phyloP scores from a whole-genome alignment of 495 filamentous ascomycete genomes.

The Annulohypoxylon maeteangense region DNA sequence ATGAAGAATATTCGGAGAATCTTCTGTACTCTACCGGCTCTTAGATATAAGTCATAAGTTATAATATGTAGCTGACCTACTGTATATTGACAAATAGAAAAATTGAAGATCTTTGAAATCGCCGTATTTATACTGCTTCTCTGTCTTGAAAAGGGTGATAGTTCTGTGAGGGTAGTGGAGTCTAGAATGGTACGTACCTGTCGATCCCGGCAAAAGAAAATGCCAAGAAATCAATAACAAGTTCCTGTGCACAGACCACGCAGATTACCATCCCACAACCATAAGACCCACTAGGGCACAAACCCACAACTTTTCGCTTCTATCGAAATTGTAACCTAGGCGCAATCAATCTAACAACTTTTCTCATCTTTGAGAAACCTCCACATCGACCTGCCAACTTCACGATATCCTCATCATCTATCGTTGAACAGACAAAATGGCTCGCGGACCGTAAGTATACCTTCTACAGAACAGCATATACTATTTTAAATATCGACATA shows the following conservation, averaged over 20 bases:
- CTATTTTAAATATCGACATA: background rate
- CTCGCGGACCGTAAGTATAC: constrained; percentile 62
- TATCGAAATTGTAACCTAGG: constrained; percentile 30
- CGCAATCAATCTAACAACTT: constrained; percentile 33
- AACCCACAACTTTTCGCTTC: constrained; percentile 45
- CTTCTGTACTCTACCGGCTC: background rate
- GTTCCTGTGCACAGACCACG: constrained; percentile 17
- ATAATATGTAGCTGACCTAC: background rate
- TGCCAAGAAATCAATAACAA: background rate
- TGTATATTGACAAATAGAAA: background rate
- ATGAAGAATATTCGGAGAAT: background rate
- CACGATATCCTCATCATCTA: constrained; percentile 33
- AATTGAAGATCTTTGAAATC: background rate
- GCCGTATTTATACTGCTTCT: background rate
- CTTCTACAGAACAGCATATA: background rate
- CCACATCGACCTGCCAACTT: constrained; percentile 39
- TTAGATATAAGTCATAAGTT: background rate
- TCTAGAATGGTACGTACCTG: constrained; percentile 3
- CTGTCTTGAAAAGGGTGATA: background rate
- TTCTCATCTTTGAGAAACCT: constrained; percentile 31
- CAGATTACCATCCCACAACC: background rate
- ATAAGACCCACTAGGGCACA: constrained; percentile 43
- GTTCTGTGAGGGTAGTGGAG: background rate
- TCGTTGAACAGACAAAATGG: constrained; percentile 56
- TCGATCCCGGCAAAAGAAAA: background rate